Evolutionary conservation across 192 early-diverging fungal species (phyloP).

Genomic region (Martensiomyces pterosporus): DNA sequence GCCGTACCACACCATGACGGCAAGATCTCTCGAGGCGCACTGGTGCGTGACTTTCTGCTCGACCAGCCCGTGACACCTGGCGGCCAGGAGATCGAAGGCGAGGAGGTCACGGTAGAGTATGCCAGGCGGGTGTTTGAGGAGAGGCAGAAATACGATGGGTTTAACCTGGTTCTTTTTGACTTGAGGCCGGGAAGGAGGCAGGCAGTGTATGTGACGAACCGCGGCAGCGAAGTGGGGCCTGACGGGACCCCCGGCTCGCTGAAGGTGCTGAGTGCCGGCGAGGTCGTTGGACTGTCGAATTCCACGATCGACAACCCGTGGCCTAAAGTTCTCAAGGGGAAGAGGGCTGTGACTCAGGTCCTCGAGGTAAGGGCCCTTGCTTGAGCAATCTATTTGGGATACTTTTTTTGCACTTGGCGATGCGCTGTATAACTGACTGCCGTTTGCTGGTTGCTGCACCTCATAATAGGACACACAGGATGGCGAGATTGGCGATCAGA

Average conservation of each 20-base stretch:
- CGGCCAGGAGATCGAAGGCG: not conserved
- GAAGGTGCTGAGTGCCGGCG: not conserved
- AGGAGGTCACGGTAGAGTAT: slow-evolving; percentile 11
- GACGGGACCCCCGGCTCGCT: not conserved
- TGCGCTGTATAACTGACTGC: too few relatives aligned
- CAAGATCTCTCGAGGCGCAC: slow-evolving; percentile 37
- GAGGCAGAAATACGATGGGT: slow-evolving; percentile 34
- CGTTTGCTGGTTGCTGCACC: too few relatives aligned
- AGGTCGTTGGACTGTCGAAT: slow-evolving; percentile 29
- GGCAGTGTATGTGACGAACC: slow-evolving; percentile 30
- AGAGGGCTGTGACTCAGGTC: slow-evolving; percentile 6
- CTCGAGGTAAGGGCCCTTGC: too few relatives aligned
- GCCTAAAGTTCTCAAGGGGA: slow-evolving; percentile 28
- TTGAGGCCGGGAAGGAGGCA: not conserved
- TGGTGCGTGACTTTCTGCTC: slow-evolving; percentile 37
- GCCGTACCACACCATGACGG: slow-evolving; percentile 2
- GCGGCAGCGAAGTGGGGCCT: slow-evolving; percentile 3
- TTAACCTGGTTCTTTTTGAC: slow-evolving; percentile 43
- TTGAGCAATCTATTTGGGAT: too few relatives aligned
- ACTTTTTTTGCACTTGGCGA: too few relatives aligned
- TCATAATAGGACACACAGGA: too few relatives aligned
- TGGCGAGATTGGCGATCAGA: too few relatives aligned
- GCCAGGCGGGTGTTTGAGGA: slow-evolving; percentile 19
- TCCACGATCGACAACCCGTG: slow-evolving; percentile 26
- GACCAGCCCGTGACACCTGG: not conserved